These are phyloP conservation scores for Asterionellopsis glacialis DNA, from an alignment of 108 stramenopile species.

Conservation along the genomic window DNA sequence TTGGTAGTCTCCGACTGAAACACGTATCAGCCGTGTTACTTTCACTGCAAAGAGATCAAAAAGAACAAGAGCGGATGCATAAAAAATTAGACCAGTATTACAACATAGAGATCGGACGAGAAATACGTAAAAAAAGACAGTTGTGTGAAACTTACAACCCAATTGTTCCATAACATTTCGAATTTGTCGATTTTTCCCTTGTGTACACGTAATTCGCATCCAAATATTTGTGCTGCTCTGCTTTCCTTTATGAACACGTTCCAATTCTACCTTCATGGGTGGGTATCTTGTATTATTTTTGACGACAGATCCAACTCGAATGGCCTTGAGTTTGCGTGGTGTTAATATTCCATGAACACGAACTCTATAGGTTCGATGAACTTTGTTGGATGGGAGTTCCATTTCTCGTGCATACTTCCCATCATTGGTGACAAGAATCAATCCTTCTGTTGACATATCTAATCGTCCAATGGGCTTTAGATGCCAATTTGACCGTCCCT, in stretches of 20 bases:
- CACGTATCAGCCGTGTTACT: conserved; percentile 72
- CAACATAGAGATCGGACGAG: not conserved
- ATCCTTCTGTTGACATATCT: conserved; percentile 79
- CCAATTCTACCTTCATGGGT: conserved; percentile 62
- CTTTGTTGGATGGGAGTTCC: conserved; percentile 59
- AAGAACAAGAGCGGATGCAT: not conserved
- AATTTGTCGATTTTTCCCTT: conserved; percentile 79
- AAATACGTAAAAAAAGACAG: not conserved
- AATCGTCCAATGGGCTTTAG: conserved; percentile 75
- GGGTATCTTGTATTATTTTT: conserved; percentile 25
- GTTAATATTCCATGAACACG: conserved; percentile 70
- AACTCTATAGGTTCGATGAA: conserved; percentile 71
- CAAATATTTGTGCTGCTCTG: conserved; percentile 51
- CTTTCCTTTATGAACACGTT: conserved; percentile 12
- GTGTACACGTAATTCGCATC: conserved; percentile 61
- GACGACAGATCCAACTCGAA: conserved; percentile 41
- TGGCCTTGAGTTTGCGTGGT: conserved; percentile 39
- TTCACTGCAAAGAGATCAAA: conserved; percentile 28
- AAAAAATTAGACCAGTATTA: not conserved
- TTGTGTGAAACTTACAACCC: conserved; percentile 30
- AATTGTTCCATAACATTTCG: conserved; percentile 59
- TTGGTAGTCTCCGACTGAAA: conserved; percentile 68
- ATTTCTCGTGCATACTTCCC: conserved; percentile 63
- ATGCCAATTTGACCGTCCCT: conserved; percentile 21
- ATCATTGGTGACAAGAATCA: conserved; percentile 74